These are phyloP conservation scores for Pichia sp. DNA, from an alignment of 1,139 yeast species.

Conservation along the genomic window DNA sequence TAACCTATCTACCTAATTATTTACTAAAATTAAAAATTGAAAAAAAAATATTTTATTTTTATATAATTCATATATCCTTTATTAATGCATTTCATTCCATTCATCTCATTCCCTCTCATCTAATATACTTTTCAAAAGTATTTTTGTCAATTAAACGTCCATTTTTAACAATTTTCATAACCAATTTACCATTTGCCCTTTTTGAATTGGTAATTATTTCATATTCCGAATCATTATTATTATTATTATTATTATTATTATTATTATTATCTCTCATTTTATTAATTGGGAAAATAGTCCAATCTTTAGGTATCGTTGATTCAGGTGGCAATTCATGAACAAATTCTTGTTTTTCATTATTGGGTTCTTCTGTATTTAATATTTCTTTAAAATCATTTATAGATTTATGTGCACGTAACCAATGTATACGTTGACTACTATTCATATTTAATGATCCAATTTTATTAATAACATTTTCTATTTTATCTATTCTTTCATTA, in stretches of 20 bases:
- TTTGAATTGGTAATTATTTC: neutral
- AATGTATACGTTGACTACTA: slow-evolving; percentile 1
- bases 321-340: slow-evolving; percentile 3
- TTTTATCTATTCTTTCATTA: neutral
- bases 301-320: slow-evolving; percentile 5
- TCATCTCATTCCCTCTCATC: neutral
- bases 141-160: neutral
- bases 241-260: too few species aligned
- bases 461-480: neutral
- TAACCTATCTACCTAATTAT: neutral
- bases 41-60: too few species aligned
- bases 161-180: slow-evolving; percentile 4
- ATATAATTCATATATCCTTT: too few species aligned
- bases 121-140: slow-evolving; percentile 4
- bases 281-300: slow-evolving; percentile 9
- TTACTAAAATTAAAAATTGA: too few species aligned
- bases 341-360: neutral
- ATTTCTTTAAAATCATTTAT: neutral
- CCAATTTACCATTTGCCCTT: neutral
- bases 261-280: neutral
- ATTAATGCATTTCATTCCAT: neutral
- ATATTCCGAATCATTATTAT: neutral
- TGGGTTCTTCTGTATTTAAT: neutral
- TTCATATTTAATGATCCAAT: slow-evolving; percentile 5
- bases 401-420: neutral